Evolutionary conservation across 371 early-diverging fungal species (phyloP).

Genomic region (Mucor plumbeus): DNA sequence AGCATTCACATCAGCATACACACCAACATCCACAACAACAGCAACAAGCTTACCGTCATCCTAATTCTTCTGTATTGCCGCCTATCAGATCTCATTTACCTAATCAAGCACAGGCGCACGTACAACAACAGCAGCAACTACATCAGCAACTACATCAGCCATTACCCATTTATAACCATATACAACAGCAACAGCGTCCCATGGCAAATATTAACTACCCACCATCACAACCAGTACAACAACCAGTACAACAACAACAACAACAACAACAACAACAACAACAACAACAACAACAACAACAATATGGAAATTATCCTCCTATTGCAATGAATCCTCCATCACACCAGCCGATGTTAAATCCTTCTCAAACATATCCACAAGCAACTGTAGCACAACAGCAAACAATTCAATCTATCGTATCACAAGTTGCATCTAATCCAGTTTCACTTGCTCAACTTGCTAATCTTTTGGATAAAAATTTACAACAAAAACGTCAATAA

Average conservation of each 20-base stretch:
- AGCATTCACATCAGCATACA: neutral
- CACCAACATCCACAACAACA: neutral
- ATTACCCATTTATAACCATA: too few species aligned
- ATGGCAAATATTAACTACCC: neutral
- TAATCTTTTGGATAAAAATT: neutral
- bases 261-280: neutral
- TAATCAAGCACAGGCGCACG: neutral
- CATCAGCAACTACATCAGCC: neutral
- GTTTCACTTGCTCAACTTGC: conserved; percentile 1
- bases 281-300: neutral
- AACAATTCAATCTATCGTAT: conserved; percentile 2
- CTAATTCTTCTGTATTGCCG: neutral
- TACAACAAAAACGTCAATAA: conserved; percentile 1
- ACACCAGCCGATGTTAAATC: neutral
- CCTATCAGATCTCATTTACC: neutral
- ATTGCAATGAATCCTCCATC: neutral
- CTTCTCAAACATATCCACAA: conserved; percentile 2
- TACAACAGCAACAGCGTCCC: neutral
- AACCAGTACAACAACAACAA: neutral
- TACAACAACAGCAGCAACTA: neutral
- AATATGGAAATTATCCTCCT: neutral
- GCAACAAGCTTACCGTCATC: neutral
- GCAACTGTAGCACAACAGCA: conserved; percentile 6
- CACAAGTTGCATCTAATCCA: conserved; percentile 7
- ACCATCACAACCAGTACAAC: too few species aligned